A percentile compares a stretch with the other conserved stretches of the same genome.
Evolutionary conservation across 257 asterid species (phyloP).

Genomic region (Ligustrum vulgare): DNA sequence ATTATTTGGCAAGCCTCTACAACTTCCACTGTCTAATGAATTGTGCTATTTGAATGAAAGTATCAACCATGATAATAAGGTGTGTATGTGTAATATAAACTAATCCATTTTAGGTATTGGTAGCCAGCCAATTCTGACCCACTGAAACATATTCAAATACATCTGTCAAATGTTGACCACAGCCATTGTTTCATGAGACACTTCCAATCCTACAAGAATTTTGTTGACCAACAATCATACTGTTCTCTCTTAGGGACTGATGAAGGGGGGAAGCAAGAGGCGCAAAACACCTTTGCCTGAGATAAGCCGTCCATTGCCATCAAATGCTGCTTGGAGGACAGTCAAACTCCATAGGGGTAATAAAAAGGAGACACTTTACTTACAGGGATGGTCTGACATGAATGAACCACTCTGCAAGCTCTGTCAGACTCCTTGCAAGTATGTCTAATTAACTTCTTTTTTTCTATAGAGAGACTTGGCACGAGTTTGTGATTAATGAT

Average conservation of each 20-base stretch:
- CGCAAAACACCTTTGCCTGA: conserved; percentile 71
- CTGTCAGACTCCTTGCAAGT: conserved; percentile 90
- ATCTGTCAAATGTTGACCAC: neutral
- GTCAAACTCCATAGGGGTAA: conserved; percentile 49
- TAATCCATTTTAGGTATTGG: conserved; percentile 6
- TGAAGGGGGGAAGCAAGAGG: conserved; percentile 79
- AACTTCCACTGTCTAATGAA: conserved; percentile 78
- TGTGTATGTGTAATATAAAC: conserved; percentile 31
- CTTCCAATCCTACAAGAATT: conserved; percentile 6
- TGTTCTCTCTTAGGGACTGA: conserved; percentile 63
- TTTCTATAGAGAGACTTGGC: neutral
- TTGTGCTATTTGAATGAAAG: conserved; percentile 73
- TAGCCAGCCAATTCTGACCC: neutral
- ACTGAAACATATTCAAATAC: neutral
- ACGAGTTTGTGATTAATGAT: conserved; percentile 13
- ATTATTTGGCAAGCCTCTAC: conserved; percentile 76
- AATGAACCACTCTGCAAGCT: conserved; percentile 97
- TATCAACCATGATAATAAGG: conserved; percentile 75
- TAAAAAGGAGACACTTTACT: conserved; percentile 63
- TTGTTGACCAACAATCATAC: conserved; percentile 16
- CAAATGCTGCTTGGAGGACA: conserved; percentile 70
- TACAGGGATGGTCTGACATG: conserved; percentile 82
- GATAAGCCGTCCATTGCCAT: conserved; percentile 75
- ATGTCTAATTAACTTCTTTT: conserved; percentile 28
- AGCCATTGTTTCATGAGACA: conserved; percentile 12